Base-by-base conservation (phyloP, 768 basidiomycete species). In the Lactarius sanguifluus region DNA sequence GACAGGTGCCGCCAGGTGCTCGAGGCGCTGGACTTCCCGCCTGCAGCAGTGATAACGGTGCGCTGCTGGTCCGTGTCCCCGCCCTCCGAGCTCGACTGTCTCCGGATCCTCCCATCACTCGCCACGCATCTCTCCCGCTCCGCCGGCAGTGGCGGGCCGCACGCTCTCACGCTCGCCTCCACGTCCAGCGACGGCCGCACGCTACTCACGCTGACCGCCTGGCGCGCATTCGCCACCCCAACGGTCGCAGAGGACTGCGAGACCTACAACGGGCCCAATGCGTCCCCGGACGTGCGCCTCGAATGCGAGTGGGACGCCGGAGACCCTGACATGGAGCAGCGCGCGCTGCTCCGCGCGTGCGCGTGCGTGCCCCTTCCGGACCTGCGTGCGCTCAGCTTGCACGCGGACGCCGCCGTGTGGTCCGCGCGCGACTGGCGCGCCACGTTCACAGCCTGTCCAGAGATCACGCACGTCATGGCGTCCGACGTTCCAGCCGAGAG, bases 291-390 rank as follows among this genome's bases (percentile, higher is more conserved):
- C 41, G 54, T 64, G 5, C 66, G 36, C 2, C 58, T 67, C 25
- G 62, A 67, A 4, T 67, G 62, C 66, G 66, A 64, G 16, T 67
- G 66, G 66, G 66, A 64, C 58, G 57, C 61, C 18, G 55, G 57
- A 55, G 45, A 67, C 15, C 57, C 62, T 0, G 61, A 67, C 23
- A 60, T 60, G 34, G 66, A 67, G 20, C 50, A 62, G 1, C 62
- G 58, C 28, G 61, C 66, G 8, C 50, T 67, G 5, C 57, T 56
- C 8, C 56, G 62, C 13, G 61, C 62, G 7, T 62, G 61, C 30
- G 62, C 40, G 1, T 40, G 40, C 52, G 41, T 67, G 40, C 61
- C 61, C 4, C 57, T 67, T 0, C 52, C 59, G 6, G 66, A 67
- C 30, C 52, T 67, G 5, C 62, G 66, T 15, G 57, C 62, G 12